Conservation (phyloP, 1,139 yeast genomes). For the Kurtzmaniella quercitrusa region DNA sequence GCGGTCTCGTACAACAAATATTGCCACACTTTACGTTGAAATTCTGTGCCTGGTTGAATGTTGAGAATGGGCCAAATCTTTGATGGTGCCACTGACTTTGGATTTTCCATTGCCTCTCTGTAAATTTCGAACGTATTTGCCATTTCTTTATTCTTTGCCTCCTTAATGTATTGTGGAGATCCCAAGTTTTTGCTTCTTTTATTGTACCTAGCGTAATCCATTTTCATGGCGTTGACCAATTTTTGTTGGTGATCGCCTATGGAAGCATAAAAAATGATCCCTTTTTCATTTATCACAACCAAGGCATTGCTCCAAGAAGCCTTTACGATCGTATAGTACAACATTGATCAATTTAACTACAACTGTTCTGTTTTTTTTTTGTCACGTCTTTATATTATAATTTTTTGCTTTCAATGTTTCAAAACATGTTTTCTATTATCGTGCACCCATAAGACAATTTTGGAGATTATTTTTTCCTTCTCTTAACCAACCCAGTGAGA, state of each 20-base stretch:
- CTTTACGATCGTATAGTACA: slow-evolving; percentile 11
- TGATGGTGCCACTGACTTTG: slow-evolving; percentile 6
- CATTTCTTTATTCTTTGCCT: slow-evolving; percentile 9
- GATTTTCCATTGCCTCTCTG: slow-evolving; percentile 12
- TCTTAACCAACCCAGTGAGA: slow-evolving; percentile 22
- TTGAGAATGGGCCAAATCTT: slow-evolving; percentile 8
- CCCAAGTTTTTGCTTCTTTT: slow-evolving; percentile 2
- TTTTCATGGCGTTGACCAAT: slow-evolving; percentile 11
- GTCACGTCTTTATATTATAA: not conserved
- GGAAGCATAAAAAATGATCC: slow-evolving; percentile 20
- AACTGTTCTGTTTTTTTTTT: not conserved
- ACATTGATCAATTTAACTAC: slow-evolving; percentile 2
- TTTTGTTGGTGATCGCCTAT: slow-evolving; percentile 13
- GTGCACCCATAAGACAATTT: not conserved
- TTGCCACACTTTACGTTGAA: slow-evolving; percentile 22
- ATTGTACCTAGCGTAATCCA: slow-evolving; percentile 14
- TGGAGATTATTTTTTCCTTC: slow-evolving; percentile 13
- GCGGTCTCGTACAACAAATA: slow-evolving; percentile 13
- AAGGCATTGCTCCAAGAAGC: slow-evolving; percentile 11
- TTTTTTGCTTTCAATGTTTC: slow-evolving; percentile 1
- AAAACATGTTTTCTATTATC: not conserved
- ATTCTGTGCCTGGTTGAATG: slow-evolving; percentile 18
- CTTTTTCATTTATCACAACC: slow-evolving; percentile 16
- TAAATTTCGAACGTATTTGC: slow-evolving; percentile 12
- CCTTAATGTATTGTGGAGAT: slow-evolving; percentile 4